Base-by-base conservation (phyloP, 805 yeast genomes). In the Ogataea henricii region DNA sequence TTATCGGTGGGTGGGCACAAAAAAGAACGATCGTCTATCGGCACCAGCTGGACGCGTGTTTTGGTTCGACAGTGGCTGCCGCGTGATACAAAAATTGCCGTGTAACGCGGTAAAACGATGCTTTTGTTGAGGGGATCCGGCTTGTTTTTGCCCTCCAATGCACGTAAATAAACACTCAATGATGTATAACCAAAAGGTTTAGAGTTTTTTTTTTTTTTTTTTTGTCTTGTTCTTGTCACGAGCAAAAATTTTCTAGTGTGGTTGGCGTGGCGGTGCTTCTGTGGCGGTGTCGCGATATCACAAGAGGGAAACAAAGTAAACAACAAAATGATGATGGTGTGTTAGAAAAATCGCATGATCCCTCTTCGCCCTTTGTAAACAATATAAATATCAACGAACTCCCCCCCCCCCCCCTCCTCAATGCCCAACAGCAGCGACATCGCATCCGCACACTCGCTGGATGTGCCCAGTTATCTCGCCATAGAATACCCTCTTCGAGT, bases 401-500 rank as follows among this genome's bases (percentile, higher is more conserved):
- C n/a, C n/a, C 40, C 40, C 18, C 9, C 4, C 14, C 13, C 23
- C 5, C 13, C 10, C 7, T 5, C 14, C 36, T 10, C 6, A 17
- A 37, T 37, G 40, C 3, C 27, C 20, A 22, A 21, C 14, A 5
- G 35, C 40, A 47, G 44, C 38, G 49, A 50, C 29, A 18, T 43
- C 6, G 59, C 63, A 9, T 51, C 60, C 1, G 16, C 45, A 1
- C 77, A 76, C 59, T 76, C 86, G 9, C 65, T 88, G 59, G 94
- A 87, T 55, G 74, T 87, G 1, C 94, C 96, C 7, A 82, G 83
- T 56, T 81, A 82, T 20, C 74, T 87, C 4, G 78, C 91, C 2
- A 77, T 91, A 14, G 97, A 91, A 60, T 74, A 86, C 49, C 97
- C 97, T 0, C 67, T 89, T 25, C 73, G 76, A 14, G 91, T 91